Percentiles rank a stretch among this genome's conserved stretches.
Evolutionary conservation across 2,329 filamentous ascomycete genomes (phyloP).

Genomic region (Colletotrichum sp.): DNA sequence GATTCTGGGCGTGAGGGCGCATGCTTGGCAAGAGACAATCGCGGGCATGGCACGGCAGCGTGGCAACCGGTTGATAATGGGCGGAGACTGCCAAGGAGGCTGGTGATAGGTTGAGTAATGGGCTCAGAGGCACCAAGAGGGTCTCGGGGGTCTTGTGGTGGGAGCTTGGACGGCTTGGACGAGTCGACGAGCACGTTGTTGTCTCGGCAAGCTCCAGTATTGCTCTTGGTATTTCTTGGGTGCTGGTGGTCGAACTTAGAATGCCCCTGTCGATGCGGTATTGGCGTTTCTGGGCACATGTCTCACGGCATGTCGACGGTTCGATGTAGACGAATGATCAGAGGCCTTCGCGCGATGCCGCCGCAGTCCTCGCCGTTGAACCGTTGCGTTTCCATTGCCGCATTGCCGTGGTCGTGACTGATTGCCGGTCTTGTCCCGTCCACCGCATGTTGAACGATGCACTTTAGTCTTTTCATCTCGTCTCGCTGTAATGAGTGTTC

Average conservation of each 20-base stretch:
- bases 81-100: constrained; percentile 19
- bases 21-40: constrained; percentile 21
- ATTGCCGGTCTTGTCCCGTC: neutral
- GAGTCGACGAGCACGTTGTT: neutral
- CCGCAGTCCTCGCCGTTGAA: neutral
- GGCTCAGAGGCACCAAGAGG: neutral
- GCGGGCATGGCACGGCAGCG: constrained; percentile 20
- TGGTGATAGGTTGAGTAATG: neutral
- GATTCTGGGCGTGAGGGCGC: constrained; percentile 4
- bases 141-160: neutral
- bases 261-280: constrained; percentile 15
- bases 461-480: neutral
- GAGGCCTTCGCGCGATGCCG: neutral
- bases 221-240: neutral
- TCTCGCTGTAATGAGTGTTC: neutral
- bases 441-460: neutral
- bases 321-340: neutral
- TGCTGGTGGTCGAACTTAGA: neutral
- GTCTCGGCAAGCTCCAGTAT: constrained; percentile 12
- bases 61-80: constrained; percentile 17
- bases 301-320: constrained; percentile 9
- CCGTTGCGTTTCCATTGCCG: neutral
- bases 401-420: neutral
- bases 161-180: constrained; percentile 4
- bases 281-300: constrained; percentile 13